Evolutionary conservation across 2,329 filamentous ascomycete genomes (phyloP).

Genomic region (Monilinia fructigena): DNA sequence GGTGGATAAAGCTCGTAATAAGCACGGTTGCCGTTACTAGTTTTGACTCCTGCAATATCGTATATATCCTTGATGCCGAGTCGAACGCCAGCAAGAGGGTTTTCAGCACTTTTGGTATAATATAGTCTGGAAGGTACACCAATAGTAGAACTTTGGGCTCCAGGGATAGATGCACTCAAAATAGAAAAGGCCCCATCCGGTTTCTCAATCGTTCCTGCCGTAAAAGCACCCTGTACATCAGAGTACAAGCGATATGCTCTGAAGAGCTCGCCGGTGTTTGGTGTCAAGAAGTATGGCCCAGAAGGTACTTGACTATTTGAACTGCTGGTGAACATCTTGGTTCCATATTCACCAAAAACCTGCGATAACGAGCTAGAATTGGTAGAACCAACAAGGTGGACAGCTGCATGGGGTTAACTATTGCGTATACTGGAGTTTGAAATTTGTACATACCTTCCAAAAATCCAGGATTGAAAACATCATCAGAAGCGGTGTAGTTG

Average conservation of each 20-base stretch:
- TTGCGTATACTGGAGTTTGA: neutral
- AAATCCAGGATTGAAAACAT: constrained; percentile 37
- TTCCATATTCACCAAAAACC: constrained; percentile 30
- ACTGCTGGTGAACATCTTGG: constrained; percentile 28
- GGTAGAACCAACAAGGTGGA: constrained; percentile 16
- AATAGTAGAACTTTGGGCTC: constrained; percentile 45
- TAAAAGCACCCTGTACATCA: constrained; percentile 51
- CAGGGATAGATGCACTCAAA: constrained; percentile 45
- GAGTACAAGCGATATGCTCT: constrained; percentile 51
- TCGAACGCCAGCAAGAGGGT: constrained; percentile 59
- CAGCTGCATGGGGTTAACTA: constrained; percentile 14
- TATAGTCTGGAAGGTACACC: constrained; percentile 61
- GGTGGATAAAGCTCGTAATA: constrained; percentile 54
- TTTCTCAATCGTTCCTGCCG: constrained; percentile 45
- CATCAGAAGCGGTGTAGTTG: constrained; percentile 32
- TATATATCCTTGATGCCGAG: constrained; percentile 64
- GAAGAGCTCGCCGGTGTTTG: constrained; percentile 45
- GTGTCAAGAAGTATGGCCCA: constrained; percentile 52
- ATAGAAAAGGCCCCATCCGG: constrained; percentile 44
- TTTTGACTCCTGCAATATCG: constrained; percentile 56
- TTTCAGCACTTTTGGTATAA: constrained; percentile 51
- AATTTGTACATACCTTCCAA: constrained; percentile 29
- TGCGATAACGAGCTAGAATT: constrained; percentile 24
- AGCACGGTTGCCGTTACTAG: constrained; percentile 56
- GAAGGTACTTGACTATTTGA: constrained; percentile 40